Base-by-base conservation (phyloP, 108 stramenopile genomes). In the Cyclotella choctawhatcheeana region DNA sequence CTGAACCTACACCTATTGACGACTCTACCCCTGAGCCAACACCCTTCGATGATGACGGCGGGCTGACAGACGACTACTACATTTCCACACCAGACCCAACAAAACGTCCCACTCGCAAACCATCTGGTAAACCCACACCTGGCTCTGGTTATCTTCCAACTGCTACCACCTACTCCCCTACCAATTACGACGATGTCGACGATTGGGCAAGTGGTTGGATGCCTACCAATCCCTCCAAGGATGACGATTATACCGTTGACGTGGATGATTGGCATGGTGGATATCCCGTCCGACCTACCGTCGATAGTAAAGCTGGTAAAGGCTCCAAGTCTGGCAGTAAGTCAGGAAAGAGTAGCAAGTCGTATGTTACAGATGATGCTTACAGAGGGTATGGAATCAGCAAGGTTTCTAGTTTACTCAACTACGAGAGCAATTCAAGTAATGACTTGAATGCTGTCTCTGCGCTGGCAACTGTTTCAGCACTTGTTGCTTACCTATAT, bases 161-260 rank as follows among this genome's bases (percentile, higher is more conserved):
- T n/a, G n/a, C n/a, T n/a, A n/a, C n/a, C n/a, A n/a, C n/a, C n/a
- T n/a, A n/a, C n/a, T n/a, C n/a, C n/a, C n/a, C n/a, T n/a, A n/a
- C n/a, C n/a, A n/a, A n/a, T n/a, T 50, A 50, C 55, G 55, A 56
- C 31, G 29, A 29, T 13, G n/a, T 30, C 16, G 55, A 56, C 29
- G 55, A 56, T 31, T 56, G 55, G 55, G 55, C 55, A 1, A 10
- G 17, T 0, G 55, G 55, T 2, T 56, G 55, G 55, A 56, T 56
- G 55, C 55, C 55, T 12, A 56, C 55, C 29, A 31, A 29, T 31
- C 55, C 55, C 10, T 56, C 55, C 29, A 14, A 16, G 17, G 29
- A 56, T 30, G 55, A 56, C 10, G 55, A 56, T 30, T 13, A 12
- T 30, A 18, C 29, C 10, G 55, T 16, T 30, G 55, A 56, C 31